A percentile compares a stretch with the other conserved stretches of the same genome.
phyloP scores from a whole-genome alignment of 75 land plant species.

The Sequoiadendron giganteum region DNA sequence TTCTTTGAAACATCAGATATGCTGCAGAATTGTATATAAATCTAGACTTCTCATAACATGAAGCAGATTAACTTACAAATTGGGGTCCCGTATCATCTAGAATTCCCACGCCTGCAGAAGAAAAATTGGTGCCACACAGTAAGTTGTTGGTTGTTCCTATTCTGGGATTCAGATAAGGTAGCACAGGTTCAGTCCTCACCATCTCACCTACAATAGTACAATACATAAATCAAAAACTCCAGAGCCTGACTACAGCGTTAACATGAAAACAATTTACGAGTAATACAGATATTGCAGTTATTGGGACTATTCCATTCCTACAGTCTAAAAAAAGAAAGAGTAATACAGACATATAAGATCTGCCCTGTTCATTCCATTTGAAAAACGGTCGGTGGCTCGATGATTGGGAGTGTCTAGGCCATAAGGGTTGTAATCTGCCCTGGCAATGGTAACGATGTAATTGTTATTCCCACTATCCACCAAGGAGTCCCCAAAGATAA shows the following conservation, averaged over 20 bases:
- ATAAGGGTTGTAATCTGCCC: constrained; percentile 36
- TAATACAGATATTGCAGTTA: too few relatives aligned
- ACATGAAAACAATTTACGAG: not conserved
- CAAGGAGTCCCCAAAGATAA: constrained; percentile 48
- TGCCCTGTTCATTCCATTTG: constrained; percentile 33
- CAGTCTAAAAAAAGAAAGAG: too few relatives aligned
- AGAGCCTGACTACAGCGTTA: not conserved
- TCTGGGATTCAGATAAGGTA: constrained; percentile 32
- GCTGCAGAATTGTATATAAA: too few relatives aligned
- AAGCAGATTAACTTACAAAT: constrained; percentile 32
- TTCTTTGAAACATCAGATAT: too few relatives aligned
- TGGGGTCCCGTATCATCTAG: constrained; percentile 52
- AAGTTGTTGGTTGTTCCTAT: constrained; percentile 2
- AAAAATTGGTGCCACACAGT: constrained; percentile 48
- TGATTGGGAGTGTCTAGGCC: constrained; percentile 36
- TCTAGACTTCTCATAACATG: too few relatives aligned
- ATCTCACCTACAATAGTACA: constrained; percentile 17
- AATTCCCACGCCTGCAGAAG: constrained; percentile 57
- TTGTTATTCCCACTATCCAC: constrained; percentile 52
- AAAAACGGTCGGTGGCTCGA: constrained; percentile 45
- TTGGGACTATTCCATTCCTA: too few relatives aligned
- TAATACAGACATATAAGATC: constrained; percentile 31
- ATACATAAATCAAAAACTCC: not conserved
- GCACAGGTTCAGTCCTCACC: constrained; percentile 19
- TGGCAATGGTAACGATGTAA: constrained; percentile 25